Percentiles rank a stretch among this genome's conserved stretches.
Evolutionary conservation across 768 basidiomycete genomes (phyloP).

Genomic region (Tephrocybe rancida): DNA sequence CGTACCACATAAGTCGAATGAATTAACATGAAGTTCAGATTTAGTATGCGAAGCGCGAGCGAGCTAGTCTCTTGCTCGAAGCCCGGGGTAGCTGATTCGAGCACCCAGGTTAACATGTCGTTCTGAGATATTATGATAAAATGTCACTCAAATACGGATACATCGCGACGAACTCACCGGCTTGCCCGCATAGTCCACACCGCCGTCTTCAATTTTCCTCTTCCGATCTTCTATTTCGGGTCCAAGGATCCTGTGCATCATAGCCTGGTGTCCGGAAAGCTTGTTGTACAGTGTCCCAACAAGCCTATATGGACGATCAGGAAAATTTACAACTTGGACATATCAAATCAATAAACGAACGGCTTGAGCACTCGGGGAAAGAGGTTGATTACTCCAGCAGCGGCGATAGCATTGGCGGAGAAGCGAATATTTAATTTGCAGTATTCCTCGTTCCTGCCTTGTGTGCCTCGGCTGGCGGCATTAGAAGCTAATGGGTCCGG

Average conservation of each 20-base stretch:
- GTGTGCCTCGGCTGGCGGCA: too few relatives aligned
- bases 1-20: constrained; percentile 31
- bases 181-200: constrained; percentile 12
- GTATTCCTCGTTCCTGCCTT: constrained; percentile 32
- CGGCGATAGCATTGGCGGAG: constrained; percentile 27
- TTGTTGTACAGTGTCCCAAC: constrained; percentile 9
- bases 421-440: constrained; percentile 27
- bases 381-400: constrained; percentile 22
- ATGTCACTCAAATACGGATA: too few relatives aligned
- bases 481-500: too few relatives aligned
- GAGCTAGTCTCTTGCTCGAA: constrained; percentile 4
- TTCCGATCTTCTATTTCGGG: constrained; percentile 10
- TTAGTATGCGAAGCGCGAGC: constrained; percentile 26
- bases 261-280: constrained; percentile 6
- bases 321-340: not conserved
- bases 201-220: constrained; percentile 5
- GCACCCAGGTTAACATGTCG: constrained; percentile 23
- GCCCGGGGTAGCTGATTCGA: constrained; percentile 16
- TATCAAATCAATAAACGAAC: constrained; percentile 20
- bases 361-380: constrained; percentile 31
- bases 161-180: too few relatives aligned
- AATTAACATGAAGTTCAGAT: constrained; percentile 34
- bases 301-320: constrained; percentile 1
- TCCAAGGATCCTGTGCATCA: constrained; percentile 4
- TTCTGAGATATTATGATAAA: too few relatives aligned